Evolutionary conservation across 192 early-diverging fungal species (phyloP).

Genomic region (Phlyctochytrium planicorne): DNA sequence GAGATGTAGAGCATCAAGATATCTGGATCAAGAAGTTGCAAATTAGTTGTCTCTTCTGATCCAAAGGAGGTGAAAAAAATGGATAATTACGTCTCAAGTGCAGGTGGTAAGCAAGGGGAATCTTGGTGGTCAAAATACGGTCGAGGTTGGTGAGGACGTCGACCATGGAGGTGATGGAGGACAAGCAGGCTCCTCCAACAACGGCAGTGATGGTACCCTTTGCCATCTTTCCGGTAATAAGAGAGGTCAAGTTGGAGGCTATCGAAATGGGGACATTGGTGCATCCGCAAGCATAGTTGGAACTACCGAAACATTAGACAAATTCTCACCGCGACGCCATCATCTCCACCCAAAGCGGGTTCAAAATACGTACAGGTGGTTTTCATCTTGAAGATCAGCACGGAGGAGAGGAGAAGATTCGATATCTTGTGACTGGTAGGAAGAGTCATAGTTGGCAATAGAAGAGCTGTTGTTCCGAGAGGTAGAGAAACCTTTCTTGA

Average conservation of each 20-base stretch:
- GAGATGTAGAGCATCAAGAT: constrained; percentile 60
- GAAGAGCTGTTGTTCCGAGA: neutral
- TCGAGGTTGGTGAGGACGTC: constrained; percentile 51
- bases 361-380: too few relatives aligned
- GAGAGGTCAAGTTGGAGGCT: neutral
- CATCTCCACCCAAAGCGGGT: too few relatives aligned
- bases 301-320: too few relatives aligned
- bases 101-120: constrained; percentile 69
- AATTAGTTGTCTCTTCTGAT: too few relatives aligned
- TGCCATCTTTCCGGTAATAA: constrained; percentile 1
- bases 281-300: constrained; percentile 16
- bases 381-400: neutral
- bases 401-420: too few relatives aligned
- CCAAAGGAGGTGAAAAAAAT: neutral
- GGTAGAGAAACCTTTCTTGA: constrained; percentile 6
- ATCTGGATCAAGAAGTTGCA: too few relatives aligned
- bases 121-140: constrained; percentile 64
- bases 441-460: too few relatives aligned
- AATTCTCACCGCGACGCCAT: too few relatives aligned
- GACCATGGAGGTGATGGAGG: neutral
- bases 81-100: constrained; percentile 54
- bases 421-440: too few relatives aligned
- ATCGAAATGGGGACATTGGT: constrained; percentile 11
- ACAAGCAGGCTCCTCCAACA: neutral
- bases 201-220: constrained; percentile 4